A percentile compares a stretch with the other conserved stretches of the same genome.
Conservation (phyloP, 768 basidiomycete species). For the Filobasidium wieringae region DNA sequence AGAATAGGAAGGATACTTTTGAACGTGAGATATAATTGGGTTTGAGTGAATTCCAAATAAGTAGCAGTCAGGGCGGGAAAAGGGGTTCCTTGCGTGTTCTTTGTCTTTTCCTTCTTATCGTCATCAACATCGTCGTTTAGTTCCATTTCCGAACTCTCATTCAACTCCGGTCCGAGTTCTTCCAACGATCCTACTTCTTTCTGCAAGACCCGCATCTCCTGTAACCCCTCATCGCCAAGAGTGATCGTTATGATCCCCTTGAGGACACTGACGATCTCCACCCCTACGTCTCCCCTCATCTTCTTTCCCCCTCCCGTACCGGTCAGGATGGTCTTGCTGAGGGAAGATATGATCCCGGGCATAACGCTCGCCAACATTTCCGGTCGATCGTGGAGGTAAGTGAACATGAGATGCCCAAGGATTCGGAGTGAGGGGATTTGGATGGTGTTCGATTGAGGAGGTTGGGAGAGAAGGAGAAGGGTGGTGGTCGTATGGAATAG, state of each 20-base stretch:
- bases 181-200: conserved; percentile 23
- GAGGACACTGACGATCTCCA: not conserved
- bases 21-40: conserved; percentile 72
- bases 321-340: conserved; percentile 51
- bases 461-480: conserved; percentile 46
- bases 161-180: conserved; percentile 39
- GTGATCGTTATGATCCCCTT: conserved; percentile 22
- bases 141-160: conserved; percentile 55
- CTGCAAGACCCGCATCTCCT: conserved; percentile 18
- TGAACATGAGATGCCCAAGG: conserved; percentile 46
- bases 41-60: conserved; percentile 70
- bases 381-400: conserved; percentile 48
- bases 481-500: conserved; percentile 72
- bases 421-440: conserved; percentile 55
- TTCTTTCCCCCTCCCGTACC: not conserved
- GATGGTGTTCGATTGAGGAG: conserved; percentile 49
- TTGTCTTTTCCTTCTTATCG: conserved; percentile 42
- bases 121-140: conserved; percentile 52
- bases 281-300: not conserved
- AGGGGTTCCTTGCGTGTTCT: conserved; percentile 1
- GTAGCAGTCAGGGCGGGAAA: conserved; percentile 49
- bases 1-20: conserved; percentile 58
- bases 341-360: conserved; percentile 69
- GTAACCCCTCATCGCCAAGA: conserved; percentile 25
- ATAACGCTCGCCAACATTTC: conserved; percentile 46